Evolutionary conservation across 108 stramenopile species (phyloP).

Genomic region (Skeletonema marinoi): DNA sequence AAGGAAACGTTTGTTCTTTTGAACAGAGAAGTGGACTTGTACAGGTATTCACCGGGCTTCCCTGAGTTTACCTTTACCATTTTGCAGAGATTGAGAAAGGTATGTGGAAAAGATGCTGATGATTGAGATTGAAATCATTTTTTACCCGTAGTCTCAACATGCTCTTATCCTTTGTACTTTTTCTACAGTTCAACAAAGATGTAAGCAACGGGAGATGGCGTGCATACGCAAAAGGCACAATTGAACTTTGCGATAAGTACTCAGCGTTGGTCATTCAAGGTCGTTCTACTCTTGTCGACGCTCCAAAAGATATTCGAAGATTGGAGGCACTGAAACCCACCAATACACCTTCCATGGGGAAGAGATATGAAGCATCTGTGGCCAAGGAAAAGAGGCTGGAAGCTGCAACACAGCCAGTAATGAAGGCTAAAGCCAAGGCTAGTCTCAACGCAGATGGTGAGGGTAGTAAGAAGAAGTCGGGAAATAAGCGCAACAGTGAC

Average conservation of each 20-base stretch:
- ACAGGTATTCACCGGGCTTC: slow-evolving; percentile 85
- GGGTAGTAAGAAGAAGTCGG: not conserved
- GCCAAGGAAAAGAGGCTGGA: slow-evolving; percentile 75
- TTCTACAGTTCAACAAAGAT: slow-evolving; percentile 73
- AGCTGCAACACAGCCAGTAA: slow-evolving; percentile 47
- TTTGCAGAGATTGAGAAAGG: slow-evolving; percentile 72
- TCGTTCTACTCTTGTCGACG: slow-evolving; percentile 65
- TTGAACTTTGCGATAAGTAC: slow-evolving; percentile 82
- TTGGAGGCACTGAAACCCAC: slow-evolving; percentile 78
- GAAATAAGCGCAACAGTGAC: slow-evolving; percentile 32
- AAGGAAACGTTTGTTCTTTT: slow-evolving; percentile 78
- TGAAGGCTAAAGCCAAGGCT: slow-evolving; percentile 23
- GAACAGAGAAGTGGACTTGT: slow-evolving; percentile 86
- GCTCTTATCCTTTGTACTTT: slow-evolving; percentile 10
- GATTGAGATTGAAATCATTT: not conserved
- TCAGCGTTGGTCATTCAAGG: slow-evolving; percentile 51
- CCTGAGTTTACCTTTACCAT: slow-evolving; percentile 85
- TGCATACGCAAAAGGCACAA: slow-evolving; percentile 80
- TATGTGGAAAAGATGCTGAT: slow-evolving; percentile 17
- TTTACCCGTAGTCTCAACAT: not conserved
- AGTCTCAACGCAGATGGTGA: not conserved
- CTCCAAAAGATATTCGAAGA: slow-evolving; percentile 86
- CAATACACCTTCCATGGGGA: slow-evolving; percentile 72
- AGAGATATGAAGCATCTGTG: slow-evolving; percentile 71
- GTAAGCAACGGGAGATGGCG: slow-evolving; percentile 77